Percentiles rank a stretch among this genome's conserved stretches.
phyloP scores from a whole-genome alignment of 169 alveolate species.

The Perkinsus olseni region DNA sequence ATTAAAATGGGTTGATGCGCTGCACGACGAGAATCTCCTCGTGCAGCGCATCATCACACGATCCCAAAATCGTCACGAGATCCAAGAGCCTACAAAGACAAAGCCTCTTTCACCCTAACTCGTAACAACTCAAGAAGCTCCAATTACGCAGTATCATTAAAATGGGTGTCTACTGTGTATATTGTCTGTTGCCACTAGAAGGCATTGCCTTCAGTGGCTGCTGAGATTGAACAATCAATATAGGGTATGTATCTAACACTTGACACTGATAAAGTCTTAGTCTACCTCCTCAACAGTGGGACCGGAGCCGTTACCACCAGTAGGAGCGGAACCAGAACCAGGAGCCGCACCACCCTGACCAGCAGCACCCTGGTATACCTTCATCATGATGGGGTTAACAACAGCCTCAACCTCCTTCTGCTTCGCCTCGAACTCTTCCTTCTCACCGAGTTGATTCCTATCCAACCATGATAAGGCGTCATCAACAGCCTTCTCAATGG shows the following conservation, averaged over 20 bases:
- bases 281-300: constrained; percentile 89
- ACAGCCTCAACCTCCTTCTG: constrained; percentile 90
- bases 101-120: neutral
- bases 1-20: too few relatives aligned
- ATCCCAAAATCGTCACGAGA: neutral
- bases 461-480: constrained; percentile 88
- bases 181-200: neutral
- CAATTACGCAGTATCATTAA: neutral
- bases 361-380: constrained; percentile 82
- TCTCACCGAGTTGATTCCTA: constrained; percentile 84
- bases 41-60: too few relatives aligned
- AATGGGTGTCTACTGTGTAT: neutral
- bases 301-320: constrained; percentile 80
- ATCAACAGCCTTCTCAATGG: constrained; percentile 67
- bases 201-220: neutral
- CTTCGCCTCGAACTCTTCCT: constrained; percentile 83
- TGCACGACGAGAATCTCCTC: too few relatives aligned
- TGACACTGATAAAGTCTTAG: too few relatives aligned
- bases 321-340: constrained; percentile 81
- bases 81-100: neutral
- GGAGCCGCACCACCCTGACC: constrained; percentile 91
- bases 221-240: neutral
- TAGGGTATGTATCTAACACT: too few relatives aligned
- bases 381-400: constrained; percentile 86
- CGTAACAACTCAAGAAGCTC: neutral